These are phyloP conservation scores for Pleurozium schreberi DNA, from an alignment of 225 moss, liverwort and hornwort species.

Conservation along the genomic window DNA sequence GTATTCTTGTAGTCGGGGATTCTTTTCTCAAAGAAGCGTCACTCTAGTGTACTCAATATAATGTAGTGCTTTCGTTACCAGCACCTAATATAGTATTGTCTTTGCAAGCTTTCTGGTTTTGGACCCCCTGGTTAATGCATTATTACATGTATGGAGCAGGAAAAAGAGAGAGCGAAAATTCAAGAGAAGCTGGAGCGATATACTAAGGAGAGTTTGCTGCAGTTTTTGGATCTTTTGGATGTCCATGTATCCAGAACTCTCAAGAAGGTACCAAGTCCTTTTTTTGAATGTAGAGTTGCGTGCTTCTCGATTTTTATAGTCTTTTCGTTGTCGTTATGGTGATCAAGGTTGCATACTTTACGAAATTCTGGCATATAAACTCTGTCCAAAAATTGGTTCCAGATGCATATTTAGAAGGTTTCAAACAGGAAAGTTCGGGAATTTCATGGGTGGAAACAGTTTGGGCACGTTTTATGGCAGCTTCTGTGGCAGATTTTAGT, in stretches of 20 bases:
- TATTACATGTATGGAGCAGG: conserved; percentile 16
- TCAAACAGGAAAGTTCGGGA: background rate
- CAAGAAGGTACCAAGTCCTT: conserved; percentile 36
- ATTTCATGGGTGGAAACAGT: background rate
- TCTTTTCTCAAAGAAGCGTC: background rate
- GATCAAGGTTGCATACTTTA: background rate
- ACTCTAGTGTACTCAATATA: background rate
- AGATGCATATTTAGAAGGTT: background rate
- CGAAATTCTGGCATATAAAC: background rate
- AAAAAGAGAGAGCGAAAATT: conserved; percentile 67
- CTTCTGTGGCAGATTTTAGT: background rate
- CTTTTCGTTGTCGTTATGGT: background rate
- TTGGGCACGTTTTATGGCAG: background rate
- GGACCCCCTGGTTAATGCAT: conserved; percentile 35
- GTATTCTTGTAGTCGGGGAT: conserved; percentile 6
- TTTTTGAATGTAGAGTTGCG: background rate
- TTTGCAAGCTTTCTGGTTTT: conserved; percentile 38
- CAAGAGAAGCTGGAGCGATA: conserved; percentile 76
- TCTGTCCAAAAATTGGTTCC: background rate
- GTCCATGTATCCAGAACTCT: conserved; percentile 67
- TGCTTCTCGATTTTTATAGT: background rate
- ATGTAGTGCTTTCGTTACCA: background rate
- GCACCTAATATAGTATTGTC: background rate
- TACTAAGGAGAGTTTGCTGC: conserved; percentile 65
- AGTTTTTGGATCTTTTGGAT: conserved; percentile 66